Conservation (phyloP, 1,139 yeast species). For the Candida dubliniensis region DNA sequence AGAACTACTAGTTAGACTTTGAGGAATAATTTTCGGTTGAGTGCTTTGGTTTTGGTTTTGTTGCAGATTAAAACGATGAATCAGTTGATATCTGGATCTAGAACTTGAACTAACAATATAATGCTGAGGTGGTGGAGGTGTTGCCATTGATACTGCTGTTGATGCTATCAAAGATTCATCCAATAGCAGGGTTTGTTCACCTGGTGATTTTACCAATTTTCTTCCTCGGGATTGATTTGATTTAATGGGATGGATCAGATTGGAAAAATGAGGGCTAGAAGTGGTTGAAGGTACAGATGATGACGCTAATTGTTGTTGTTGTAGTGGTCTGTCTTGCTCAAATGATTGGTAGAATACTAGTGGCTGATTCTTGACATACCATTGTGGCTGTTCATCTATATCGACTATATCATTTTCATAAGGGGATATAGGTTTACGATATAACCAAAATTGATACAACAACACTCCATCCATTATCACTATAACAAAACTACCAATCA, state of each 20-base stretch:
- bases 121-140: conserved; percentile 12
- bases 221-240: conserved; percentile 10
- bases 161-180: conserved; percentile 1
- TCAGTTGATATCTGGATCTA: background rate
- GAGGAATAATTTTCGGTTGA: conserved; percentile 1
- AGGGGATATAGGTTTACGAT: conserved; percentile 7
- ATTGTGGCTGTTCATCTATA: conserved; percentile 31
- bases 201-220: conserved; percentile 7
- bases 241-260: conserved; percentile 1
- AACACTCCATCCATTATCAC: conserved; percentile 35
- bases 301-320: background rate
- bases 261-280: no score
- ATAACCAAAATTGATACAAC: conserved; percentile 35
- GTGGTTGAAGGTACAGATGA: background rate
- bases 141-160: background rate
- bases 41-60: no score
- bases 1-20: conserved; percentile 6
- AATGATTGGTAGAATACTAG: conserved; percentile 17
- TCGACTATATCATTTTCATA: background rate
- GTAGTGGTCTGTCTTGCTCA: conserved; percentile 8
- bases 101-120: conserved; percentile 7
- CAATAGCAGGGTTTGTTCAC: conserved; percentile 3
- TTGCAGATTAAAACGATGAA: background rate
- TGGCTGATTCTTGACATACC: conserved; percentile 30
- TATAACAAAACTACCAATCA: conserved; percentile 40